phyloP scores from a whole-genome alignment of 2,329 filamentous ascomycete species.

The Ceratocystiopsis minuta region DNA sequence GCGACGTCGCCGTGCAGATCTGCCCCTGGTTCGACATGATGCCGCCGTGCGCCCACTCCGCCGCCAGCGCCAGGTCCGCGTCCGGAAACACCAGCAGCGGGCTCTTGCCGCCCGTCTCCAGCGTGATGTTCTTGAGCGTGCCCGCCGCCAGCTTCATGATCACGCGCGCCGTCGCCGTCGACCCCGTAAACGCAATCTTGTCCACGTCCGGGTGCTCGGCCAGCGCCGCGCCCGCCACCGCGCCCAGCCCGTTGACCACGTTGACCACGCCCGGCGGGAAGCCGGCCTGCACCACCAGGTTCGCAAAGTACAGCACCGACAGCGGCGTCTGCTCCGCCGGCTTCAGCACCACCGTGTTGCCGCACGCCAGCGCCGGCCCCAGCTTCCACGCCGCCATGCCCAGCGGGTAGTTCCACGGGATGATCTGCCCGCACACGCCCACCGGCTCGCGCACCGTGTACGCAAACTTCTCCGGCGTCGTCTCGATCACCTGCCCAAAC shows the following conservation, averaged over 20 bases:
- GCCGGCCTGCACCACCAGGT: slow-evolving; percentile 48
- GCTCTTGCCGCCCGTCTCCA: slow-evolving; percentile 42
- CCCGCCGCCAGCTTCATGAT: slow-evolving; percentile 50
- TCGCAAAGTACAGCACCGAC: slow-evolving; percentile 42
- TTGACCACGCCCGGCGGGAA: slow-evolving; percentile 62
- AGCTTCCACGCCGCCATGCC: slow-evolving; percentile 58
- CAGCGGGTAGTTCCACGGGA: slow-evolving; percentile 59
- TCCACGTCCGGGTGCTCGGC: slow-evolving; percentile 46
- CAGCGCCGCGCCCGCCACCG: slow-evolving; percentile 46
- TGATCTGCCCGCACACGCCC: slow-evolving; percentile 52
- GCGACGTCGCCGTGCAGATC: slow-evolving; percentile 56
- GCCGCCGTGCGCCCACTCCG: slow-evolving; percentile 26
- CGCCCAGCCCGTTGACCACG: slow-evolving; percentile 49
- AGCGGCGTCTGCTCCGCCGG: slow-evolving; percentile 46
- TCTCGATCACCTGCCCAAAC: slow-evolving; percentile 51
- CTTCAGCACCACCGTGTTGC: slow-evolving; percentile 43
- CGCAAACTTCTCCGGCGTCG: slow-evolving; percentile 39
- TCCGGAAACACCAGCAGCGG: slow-evolving; percentile 41
- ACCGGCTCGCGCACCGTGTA: slow-evolving; percentile 53
- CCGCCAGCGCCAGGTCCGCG: slow-evolving; percentile 41
- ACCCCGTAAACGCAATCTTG: slow-evolving; percentile 61
- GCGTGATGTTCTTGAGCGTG: slow-evolving; percentile 40
- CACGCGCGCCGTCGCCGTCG: slow-evolving; percentile 43
- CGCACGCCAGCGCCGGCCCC: slow-evolving; percentile 43
- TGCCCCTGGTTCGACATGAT: slow-evolving; percentile 58